Percentiles rank a stretch among this genome's conserved stretches.
Conservation (phyloP, 768 basidiomycete genomes). For the Termitomyces sp. region DNA sequence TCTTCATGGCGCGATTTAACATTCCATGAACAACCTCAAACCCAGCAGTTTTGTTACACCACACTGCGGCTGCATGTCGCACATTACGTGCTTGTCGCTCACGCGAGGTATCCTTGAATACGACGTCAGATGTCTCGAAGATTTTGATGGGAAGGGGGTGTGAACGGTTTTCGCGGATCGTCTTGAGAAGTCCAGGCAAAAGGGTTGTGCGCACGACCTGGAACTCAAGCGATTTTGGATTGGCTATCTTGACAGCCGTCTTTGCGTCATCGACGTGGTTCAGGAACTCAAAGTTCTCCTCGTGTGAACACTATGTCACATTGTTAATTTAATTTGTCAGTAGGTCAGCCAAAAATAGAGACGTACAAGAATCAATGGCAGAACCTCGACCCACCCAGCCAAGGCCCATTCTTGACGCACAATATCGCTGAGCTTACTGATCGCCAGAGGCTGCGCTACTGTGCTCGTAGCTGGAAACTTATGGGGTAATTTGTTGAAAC, state of each 20-base stretch:
- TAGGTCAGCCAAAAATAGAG: not conserved
- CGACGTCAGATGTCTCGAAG: constrained; percentile 93
- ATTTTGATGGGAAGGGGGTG: constrained; percentile 89
- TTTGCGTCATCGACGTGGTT: constrained; percentile 81
- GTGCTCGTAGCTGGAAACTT: constrained; percentile 93
- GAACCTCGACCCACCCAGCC: constrained; percentile 93
- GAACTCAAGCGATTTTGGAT: constrained; percentile 97
- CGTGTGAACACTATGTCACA: constrained; percentile 80
- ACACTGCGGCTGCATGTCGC: constrained; percentile 83
- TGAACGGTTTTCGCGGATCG: constrained; percentile 92
- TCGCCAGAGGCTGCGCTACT: constrained; percentile 85
- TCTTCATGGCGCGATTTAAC: constrained; percentile 92
- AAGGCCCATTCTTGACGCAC: constrained; percentile 88
- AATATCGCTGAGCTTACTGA: constrained; percentile 87
- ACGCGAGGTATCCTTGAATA: constrained; percentile 72
- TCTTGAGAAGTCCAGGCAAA: constrained; percentile 93
- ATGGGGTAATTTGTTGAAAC: constrained; percentile 93
- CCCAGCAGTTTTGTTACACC: constrained; percentile 95
- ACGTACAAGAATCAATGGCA: constrained; percentile 88
- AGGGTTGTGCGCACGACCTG: constrained; percentile 97
- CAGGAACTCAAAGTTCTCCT: constrained; percentile 95
- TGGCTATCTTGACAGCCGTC: constrained; percentile 85
- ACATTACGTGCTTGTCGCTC: constrained; percentile 89
- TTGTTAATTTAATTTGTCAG: not conserved
- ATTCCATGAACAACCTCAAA: constrained; percentile 97